Conservation (phyloP, 2,329 filamentous ascomycete genomes). For the Pseudonectria foliicola region DNA sequence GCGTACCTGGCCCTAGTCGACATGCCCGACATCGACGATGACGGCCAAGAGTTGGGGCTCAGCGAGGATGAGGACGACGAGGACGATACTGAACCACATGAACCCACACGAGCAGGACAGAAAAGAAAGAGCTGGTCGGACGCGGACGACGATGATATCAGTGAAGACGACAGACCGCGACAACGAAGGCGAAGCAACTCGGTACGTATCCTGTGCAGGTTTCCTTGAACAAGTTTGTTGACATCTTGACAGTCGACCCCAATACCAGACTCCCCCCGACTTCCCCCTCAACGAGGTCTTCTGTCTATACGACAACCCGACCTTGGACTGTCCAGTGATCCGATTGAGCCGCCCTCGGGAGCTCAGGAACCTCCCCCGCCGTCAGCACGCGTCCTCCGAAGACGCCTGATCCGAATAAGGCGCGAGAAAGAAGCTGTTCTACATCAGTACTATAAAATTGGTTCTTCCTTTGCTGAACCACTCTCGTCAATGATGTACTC, state of each 20-base stretch:
- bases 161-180: conserved; percentile 67
- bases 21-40: conserved; percentile 84
- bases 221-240: conserved; percentile 2
- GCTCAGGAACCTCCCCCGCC: conserved; percentile 53
- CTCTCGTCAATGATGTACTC: conserved; percentile 94
- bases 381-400: conserved; percentile 65
- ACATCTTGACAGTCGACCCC: conserved; percentile 49
- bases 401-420: conserved; percentile 66
- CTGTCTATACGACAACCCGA: conserved; percentile 45
- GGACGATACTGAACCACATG: conserved; percentile 31
- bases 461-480: conserved; percentile 88
- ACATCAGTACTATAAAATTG: conserved; percentile 76
- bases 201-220: conserved; percentile 40
- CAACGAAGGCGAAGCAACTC: conserved; percentile 85
- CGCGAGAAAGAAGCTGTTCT: conserved; percentile 70
- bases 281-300: conserved; percentile 54
- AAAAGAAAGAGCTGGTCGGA: conserved; percentile 79
- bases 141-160: conserved; percentile 60
- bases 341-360: conserved; percentile 48
- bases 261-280: conserved; percentile 57
- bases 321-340: conserved; percentile 40
- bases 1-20: conserved; percentile 80
- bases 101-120: conserved; percentile 41
- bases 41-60: conserved; percentile 54
- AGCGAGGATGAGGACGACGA: conserved; percentile 53